Conservation (phyloP, 352 stramenopile species). For the Globisporangium alternatum region DNA sequence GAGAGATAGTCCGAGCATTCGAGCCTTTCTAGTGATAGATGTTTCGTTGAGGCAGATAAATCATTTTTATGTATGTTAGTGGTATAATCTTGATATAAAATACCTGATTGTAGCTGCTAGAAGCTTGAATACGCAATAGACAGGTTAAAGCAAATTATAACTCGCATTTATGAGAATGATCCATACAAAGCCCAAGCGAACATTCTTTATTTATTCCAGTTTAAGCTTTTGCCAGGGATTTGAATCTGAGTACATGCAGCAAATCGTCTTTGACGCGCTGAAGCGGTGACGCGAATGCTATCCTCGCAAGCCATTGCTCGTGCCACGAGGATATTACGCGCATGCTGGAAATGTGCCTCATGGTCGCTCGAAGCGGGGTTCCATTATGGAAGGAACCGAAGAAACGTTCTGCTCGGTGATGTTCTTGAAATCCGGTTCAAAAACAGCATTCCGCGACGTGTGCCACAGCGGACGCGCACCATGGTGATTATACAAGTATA, state of each 20-base stretch:
- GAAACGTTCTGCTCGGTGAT: not conserved
- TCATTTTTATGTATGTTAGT: not conserved
- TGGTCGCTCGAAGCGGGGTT: not conserved
- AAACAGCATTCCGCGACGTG: not conserved
- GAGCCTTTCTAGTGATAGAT: not conserved
- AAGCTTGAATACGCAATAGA: not conserved
- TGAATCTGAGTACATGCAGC: too few relatives aligned
- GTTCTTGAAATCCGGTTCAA: constrained; percentile 1
- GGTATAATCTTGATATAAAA: not conserved
- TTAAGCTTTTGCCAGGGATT: too few relatives aligned
- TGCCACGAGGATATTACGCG: not conserved
- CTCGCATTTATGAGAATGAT: too few relatives aligned
- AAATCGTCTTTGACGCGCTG: too few relatives aligned
- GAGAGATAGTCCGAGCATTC: not conserved
- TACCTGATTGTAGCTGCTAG: not conserved
- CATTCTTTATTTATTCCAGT: too few relatives aligned
- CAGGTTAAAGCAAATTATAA: not conserved
- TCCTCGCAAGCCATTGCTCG: too few relatives aligned
- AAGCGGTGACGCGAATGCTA: too few relatives aligned
- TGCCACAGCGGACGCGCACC: not conserved
- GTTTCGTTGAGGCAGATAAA: not conserved
- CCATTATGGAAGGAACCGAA: constrained; percentile 3
- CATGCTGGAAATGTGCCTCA: not conserved
- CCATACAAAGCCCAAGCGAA: too few relatives aligned
- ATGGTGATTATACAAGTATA: not conserved